These are phyloP conservation scores for Histomonas meleagridis DNA, from an alignment of 208 protist genomes.

Conservation along the genomic window DNA sequence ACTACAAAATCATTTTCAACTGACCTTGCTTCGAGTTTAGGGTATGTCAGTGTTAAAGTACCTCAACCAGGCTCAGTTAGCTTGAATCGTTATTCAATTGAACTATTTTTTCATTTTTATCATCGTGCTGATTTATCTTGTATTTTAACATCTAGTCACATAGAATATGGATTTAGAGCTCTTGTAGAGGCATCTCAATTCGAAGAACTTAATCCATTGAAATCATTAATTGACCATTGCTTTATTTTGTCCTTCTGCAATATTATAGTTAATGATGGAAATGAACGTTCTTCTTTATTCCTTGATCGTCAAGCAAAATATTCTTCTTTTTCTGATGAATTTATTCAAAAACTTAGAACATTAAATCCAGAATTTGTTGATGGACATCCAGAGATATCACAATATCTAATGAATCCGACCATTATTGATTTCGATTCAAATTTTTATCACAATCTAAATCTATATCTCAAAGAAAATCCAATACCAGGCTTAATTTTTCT, in stretches of 20 bases:
- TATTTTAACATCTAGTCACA: background rate
- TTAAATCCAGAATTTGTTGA: background rate
- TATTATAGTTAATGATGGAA: conserved; percentile 12
- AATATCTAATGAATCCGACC: background rate
- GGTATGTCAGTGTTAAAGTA: background rate
- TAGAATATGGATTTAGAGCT: background rate
- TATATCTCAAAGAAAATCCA: background rate
- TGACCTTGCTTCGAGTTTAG: background rate
- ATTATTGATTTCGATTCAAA: background rate
- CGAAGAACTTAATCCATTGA: background rate
- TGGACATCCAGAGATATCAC: background rate
- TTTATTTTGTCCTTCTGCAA: background rate
- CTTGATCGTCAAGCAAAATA: background rate
- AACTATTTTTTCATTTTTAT: background rate
- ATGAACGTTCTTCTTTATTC: background rate
- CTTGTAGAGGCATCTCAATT: background rate
- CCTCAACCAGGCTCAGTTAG: background rate
- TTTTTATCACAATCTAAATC: background rate
- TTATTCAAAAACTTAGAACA: background rate
- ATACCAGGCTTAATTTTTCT: background rate
- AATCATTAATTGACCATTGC: background rate
- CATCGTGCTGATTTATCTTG: background rate
- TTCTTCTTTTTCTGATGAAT: background rate
- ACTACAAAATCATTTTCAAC: background rate
- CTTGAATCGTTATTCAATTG: background rate